A percentile compares a stretch with the other conserved stretches of the same genome.
Evolutionary conservation across 495 filamentous ascomycete species (phyloP).

Genomic region (Penicillium macrosclerotiorum): DNA sequence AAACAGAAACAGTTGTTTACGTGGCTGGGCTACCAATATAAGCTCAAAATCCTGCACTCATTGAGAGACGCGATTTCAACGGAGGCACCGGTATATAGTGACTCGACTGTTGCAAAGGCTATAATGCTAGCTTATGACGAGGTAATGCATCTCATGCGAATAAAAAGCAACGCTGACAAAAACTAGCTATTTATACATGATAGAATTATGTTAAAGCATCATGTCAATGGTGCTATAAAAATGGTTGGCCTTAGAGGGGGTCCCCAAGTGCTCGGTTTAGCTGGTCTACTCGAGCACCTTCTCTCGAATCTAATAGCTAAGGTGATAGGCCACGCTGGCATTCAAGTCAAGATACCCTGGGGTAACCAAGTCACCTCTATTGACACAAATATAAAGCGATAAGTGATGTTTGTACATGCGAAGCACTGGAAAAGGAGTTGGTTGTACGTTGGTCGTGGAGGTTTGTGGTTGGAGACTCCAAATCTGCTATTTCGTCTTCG

Average conservation of each 20-base stretch:
- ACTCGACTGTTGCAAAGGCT: conserved; percentile 19
- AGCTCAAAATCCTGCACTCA: conserved; percentile 2
- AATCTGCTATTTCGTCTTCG: too few relatives aligned
- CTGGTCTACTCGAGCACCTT: conserved; percentile 18
- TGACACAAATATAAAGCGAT: too few relatives aligned
- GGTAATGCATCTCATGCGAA: not conserved
- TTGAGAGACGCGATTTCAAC: conserved; percentile 7
- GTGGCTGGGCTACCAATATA: conserved; percentile 7
- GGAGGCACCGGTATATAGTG: conserved; percentile 14
- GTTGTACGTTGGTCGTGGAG: too few relatives aligned
- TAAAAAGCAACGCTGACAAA: not conserved
- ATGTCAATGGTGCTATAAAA: conserved; percentile 18
- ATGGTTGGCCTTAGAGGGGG: conserved; percentile 23
- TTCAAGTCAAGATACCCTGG: not conserved
- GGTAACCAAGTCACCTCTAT: too few relatives aligned
- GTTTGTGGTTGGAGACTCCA: too few relatives aligned
- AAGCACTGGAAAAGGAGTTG: too few relatives aligned
- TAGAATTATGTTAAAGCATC: conserved; percentile 15
- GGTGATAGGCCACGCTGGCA: not conserved
- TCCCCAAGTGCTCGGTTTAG: conserved; percentile 13
- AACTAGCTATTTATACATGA: conserved; percentile 15
- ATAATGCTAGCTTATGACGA: conserved; percentile 28
- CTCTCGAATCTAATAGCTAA: conserved; percentile 17
- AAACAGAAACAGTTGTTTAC: conserved; percentile 2
- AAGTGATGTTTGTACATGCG: too few relatives aligned